Conservation (phyloP, 352 stramenopile species). For the Pythium phragmitis region DNA sequence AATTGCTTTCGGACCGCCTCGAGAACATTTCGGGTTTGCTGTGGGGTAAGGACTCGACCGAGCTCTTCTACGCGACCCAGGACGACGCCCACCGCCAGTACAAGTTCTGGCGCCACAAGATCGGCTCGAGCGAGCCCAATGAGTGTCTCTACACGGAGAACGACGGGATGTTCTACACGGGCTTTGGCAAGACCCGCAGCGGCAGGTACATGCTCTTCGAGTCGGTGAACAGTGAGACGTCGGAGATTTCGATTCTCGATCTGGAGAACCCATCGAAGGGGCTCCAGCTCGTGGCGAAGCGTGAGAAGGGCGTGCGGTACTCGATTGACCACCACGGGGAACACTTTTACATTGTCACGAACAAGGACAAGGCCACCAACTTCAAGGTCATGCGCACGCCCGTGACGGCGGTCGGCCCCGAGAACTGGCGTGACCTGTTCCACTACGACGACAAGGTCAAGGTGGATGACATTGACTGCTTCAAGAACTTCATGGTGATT, state of each 20-base stretch:
- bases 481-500: conserved; percentile 87
- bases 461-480: conserved; percentile 86
- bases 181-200: conserved; percentile 91
- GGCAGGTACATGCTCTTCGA: conserved; percentile 92
- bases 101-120: conserved; percentile 91
- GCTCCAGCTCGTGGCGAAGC: conserved; percentile 61
- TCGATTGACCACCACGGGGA: conserved; percentile 85
- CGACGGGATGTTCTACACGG: conserved; percentile 93
- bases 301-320: conserved; percentile 76
- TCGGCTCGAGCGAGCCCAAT: conserved; percentile 78
- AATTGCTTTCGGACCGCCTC: conserved; percentile 72
- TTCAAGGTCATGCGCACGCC: conserved; percentile 89
- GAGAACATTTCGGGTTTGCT: conserved; percentile 86
- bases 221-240: conserved; percentile 90
- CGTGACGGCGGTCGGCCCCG: conserved; percentile 40
- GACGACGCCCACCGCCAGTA: conserved; percentile 92
- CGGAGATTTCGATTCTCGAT: conserved; percentile 85
- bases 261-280: conserved; percentile 46
- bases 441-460: conserved; percentile 78
- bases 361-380: conserved; percentile 92
- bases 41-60: conserved; percentile 89
- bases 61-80: conserved; percentile 94
- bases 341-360: conserved; percentile 94
- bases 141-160: conserved; percentile 93
- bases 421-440: conserved; percentile 89